A percentile compares a stretch with the other conserved stretches of the same genome.
Conservation (phyloP, 2,329 filamentous ascomycete species). For the Coniochaeta sp. region DNA sequence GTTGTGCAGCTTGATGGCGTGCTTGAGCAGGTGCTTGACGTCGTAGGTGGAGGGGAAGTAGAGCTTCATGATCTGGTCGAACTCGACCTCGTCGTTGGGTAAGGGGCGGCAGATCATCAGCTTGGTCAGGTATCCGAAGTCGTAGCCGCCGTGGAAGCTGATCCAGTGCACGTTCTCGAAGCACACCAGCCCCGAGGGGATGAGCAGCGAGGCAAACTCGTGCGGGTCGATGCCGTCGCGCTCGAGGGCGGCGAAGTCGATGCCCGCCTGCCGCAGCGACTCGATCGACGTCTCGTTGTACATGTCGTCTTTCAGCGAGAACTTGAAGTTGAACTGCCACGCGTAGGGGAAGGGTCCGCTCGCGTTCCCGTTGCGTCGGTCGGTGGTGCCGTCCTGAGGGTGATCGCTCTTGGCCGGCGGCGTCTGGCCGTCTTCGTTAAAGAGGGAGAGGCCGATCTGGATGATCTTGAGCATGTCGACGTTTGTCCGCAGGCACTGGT, state of each 20-base stretch:
- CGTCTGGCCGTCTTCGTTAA: constrained; percentile 82
- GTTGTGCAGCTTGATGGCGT: constrained; percentile 65
- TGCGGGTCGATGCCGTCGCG: constrained; percentile 85
- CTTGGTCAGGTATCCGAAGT: constrained; percentile 96
- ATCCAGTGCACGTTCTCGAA: constrained; percentile 90
- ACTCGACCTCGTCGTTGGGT: constrained; percentile 83
- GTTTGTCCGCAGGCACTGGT: constrained; percentile 94
- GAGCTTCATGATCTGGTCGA: constrained; percentile 79
- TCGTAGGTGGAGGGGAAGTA: constrained; percentile 94
- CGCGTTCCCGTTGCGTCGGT: constrained; percentile 27
- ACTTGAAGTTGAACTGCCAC: constrained; percentile 99
- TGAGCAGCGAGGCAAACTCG: constrained; percentile 82
- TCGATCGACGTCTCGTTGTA: constrained; percentile 94
- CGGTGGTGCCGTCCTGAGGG: constrained; percentile 31
- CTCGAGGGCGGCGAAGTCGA: constrained; percentile 79
- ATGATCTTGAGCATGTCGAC: constrained; percentile 97
- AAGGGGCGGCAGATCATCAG: constrained; percentile 76
- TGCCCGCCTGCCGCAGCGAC: constrained; percentile 83
- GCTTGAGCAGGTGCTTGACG: constrained; percentile 95
- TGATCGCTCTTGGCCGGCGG: constrained; percentile 65
- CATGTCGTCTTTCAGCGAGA: constrained; percentile 93
- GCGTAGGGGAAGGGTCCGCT: constrained; percentile 66
- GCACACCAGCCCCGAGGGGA: constrained; percentile 85
- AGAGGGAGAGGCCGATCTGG: constrained; percentile 90
- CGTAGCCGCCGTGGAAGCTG: constrained; percentile 95